Percentiles rank a stretch among this genome's conserved stretches.
phyloP scores from a whole-genome alignment of 441 rosid genomes.

The Omphalea diandra region DNA sequence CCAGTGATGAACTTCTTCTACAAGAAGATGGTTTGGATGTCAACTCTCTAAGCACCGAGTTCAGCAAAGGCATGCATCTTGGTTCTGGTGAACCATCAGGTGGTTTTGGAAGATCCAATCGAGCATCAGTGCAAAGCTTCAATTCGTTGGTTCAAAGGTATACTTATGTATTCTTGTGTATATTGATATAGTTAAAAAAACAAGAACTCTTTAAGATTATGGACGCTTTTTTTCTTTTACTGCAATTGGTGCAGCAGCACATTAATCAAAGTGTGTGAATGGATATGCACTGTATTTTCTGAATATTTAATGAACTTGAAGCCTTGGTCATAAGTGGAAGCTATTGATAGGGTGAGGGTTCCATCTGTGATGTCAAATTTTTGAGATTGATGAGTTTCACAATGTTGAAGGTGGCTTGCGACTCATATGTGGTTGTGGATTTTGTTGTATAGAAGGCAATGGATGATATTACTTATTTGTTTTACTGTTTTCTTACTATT shows the following conservation, averaged over 20 bases:
- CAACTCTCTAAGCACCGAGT: conserved; percentile 54
- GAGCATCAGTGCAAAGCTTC: conserved; percentile 43
- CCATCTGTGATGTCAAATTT: not conserved
- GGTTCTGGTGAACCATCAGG: conserved; percentile 49
- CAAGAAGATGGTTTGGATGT: conserved; percentile 83
- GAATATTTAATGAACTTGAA: not conserved
- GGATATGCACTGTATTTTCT: not conserved
- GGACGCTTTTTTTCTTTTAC: not conserved
- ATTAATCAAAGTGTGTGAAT: not conserved
- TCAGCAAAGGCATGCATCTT: conserved; percentile 74
- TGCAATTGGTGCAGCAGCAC: conserved; percentile 10
- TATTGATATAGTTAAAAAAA: not conserved
- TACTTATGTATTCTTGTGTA: conserved; percentile 9
- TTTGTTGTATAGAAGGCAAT: conserved; percentile 3
- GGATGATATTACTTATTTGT: not conserved
- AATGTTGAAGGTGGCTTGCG: not conserved
- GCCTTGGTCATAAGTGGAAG: conserved; percentile 6
- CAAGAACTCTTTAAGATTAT: not conserved
- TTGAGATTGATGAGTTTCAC: not conserved
- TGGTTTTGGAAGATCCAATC: conserved; percentile 46
- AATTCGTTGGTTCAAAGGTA: conserved; percentile 68
- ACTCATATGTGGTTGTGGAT: not conserved
- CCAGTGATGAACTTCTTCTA: conserved; percentile 88
- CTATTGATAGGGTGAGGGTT: not conserved
- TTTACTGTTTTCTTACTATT: conserved; percentile 5